Conservation (phyloP, 2,329 filamentous ascomycete species). For the Colletotrichum eremochloae region DNA sequence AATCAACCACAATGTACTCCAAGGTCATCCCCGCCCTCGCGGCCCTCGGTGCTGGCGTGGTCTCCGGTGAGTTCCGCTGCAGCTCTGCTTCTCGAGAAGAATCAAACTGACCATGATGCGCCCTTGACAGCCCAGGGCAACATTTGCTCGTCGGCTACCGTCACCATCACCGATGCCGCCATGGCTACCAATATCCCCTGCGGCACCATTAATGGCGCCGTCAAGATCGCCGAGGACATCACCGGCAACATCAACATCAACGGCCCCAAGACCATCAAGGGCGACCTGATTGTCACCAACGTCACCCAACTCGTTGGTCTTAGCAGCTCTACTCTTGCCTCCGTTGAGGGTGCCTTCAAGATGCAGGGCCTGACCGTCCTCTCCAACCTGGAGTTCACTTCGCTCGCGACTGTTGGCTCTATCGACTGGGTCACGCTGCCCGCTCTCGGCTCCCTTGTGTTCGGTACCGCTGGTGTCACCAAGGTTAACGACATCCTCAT, state of each 20-base stretch:
- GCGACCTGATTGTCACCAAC: slow-evolving; percentile 73
- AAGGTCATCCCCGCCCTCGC: slow-evolving; percentile 59
- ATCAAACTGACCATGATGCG: not conserved
- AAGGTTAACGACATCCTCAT: slow-evolving; percentile 79
- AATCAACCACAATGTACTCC: slow-evolving; percentile 60
- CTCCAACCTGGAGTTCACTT: slow-evolving; percentile 74
- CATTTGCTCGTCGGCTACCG: slow-evolving; percentile 54
- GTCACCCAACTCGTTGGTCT: slow-evolving; percentile 71
- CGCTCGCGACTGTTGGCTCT: slow-evolving; percentile 73
- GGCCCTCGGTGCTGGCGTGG: slow-evolving; percentile 57
- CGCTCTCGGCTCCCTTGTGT: slow-evolving; percentile 62
- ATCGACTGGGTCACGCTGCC: slow-evolving; percentile 82
- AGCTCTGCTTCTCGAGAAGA: slow-evolving; percentile 41
- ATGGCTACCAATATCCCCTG: slow-evolving; percentile 75
- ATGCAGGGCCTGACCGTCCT: slow-evolving; percentile 79
- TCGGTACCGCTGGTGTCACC: slow-evolving; percentile 70
- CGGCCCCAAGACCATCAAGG: slow-evolving; percentile 69
- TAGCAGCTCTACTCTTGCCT: slow-evolving; percentile 69
- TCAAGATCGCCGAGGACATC: slow-evolving; percentile 72
- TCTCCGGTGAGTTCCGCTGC: slow-evolving; percentile 59
- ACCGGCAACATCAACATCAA: slow-evolving; percentile 72
- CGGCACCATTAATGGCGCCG: slow-evolving; percentile 75
- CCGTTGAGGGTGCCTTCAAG: slow-evolving; percentile 78
- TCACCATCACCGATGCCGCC: slow-evolving; percentile 73
- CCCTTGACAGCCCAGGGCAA: slow-evolving; percentile 49